These are phyloP conservation scores for Pseudogymnoascus sp. DNA, from an alignment of 2,329 filamentous ascomycete genomes.

Conservation along the genomic window DNA sequence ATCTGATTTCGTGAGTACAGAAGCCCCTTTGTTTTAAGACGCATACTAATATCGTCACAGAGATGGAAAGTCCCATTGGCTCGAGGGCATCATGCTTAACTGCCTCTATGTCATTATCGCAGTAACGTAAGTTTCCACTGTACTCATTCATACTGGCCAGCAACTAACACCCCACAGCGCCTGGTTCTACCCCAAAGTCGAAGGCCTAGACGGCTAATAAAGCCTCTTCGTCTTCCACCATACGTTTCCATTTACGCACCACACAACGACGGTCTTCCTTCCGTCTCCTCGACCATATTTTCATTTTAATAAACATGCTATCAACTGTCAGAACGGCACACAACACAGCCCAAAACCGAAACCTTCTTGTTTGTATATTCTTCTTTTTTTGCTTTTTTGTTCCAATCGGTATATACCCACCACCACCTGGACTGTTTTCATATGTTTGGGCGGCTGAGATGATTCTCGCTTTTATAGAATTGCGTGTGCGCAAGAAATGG, in stretches of 20 bases:
- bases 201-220: background rate
- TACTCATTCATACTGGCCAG: slow-evolving; percentile 41
- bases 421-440: background rate
- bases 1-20: slow-evolving; percentile 50
- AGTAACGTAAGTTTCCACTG: slow-evolving; percentile 43
- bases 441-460: background rate
- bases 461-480: background rate
- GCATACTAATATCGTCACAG: background rate
- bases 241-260: background rate
- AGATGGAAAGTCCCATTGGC: slow-evolving; percentile 76
- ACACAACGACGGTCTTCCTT: background rate
- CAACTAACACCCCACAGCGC: background rate
- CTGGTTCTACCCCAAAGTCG: slow-evolving; percentile 12
- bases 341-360: background rate
- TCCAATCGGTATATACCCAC: background rate
- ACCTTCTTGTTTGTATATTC: background rate
- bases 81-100: slow-evolving; percentile 67
- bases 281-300: background rate
- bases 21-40: background rate
- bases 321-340: background rate
- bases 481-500: background rate
- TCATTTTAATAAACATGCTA: background rate
- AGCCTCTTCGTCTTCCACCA: background rate
- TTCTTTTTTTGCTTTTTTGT: background rate
- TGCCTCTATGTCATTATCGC: slow-evolving; percentile 76